Conservation (phyloP, 2,329 filamentous ascomycete genomes). For the Drechslerella stenobrocha region DNA sequence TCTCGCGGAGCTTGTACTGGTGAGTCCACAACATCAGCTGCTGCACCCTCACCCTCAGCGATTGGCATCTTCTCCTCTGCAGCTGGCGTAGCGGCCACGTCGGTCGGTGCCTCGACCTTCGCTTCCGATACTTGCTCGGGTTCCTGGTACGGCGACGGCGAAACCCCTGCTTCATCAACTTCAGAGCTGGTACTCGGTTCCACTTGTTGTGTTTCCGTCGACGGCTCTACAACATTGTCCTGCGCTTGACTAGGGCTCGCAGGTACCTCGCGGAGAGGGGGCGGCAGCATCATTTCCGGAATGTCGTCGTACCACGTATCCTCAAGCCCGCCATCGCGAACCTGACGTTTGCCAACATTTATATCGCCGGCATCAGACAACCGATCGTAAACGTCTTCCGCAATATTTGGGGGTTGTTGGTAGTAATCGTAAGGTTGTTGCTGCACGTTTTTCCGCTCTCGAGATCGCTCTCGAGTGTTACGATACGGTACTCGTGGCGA, state of each 20-base stretch:
- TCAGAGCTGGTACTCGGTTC: not conserved
- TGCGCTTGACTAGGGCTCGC: constrained; percentile 36
- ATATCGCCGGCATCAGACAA: constrained; percentile 40
- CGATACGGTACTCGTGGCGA: constrained; percentile 15
- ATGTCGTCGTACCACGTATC: constrained; percentile 33
- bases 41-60: too few species aligned
- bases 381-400: not conserved
- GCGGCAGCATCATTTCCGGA: constrained; percentile 30
- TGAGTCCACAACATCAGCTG: not conserved
- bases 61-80: not conserved
- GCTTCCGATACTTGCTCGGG: not conserved
- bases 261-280: constrained; percentile 33
- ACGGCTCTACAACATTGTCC: not conserved
- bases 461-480: constrained; percentile 11
- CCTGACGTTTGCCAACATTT: constrained; percentile 25
- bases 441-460: constrained; percentile 12
- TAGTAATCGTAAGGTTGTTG: constrained; percentile 31
- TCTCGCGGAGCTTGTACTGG: not conserved
- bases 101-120: not conserved
- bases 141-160: constrained; percentile 28
- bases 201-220: not conserved
- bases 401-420: constrained; percentile 2
- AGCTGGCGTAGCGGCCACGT: not conserved
- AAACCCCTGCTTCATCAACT: not conserved
- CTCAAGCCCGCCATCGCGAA: constrained; percentile 26